Base-by-base conservation (phyloP, 306 rosid genomes). In the Prunus mongolica region DNA sequence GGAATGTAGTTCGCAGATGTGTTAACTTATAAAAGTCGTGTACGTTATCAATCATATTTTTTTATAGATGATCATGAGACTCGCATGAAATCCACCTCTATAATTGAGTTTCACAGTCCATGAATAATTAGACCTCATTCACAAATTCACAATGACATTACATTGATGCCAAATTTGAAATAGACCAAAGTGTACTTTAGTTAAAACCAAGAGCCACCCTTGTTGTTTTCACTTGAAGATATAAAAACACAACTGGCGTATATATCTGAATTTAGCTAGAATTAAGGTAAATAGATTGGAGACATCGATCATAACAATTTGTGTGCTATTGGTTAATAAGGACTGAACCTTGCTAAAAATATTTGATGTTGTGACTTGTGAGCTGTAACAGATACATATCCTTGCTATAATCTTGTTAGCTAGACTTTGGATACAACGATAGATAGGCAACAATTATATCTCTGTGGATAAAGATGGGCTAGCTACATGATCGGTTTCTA, bases 371-470 rank as follows among this genome's bases (percentile, higher is more conserved):
- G 3, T 60, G 14, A 55, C 61, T 8, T 55, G 25, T n/a, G 61
- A 55, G 61, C 22, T 55, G 15, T 25, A 0, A 60, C 64, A 58
- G 24, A 22, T 58, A 58, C 24, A 12, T 60, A 4, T 25, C 38
- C 14, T 49, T 28, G 38, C 25, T 25, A 46, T 4, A 9, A 25
- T 50, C 46, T 69, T 51, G 49, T 51, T 30, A 69, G 25, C 55
- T 69, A 18, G 46, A 56, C 74, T 30, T 70, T 11, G 74, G 49
- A 52, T 51, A 30, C 62, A 70, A 27, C 63, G 49, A 51, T 34
- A 11, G 60, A 15, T 9, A 20, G 61, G 8, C 13, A 20, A 32
- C 38, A 1, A 32, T 32, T 34, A 34, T 34, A 34, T 34, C 41
- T 34, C 41, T 34, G 41, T 34, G 0, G 41, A 34, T 34, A 8